Percentiles rank a stretch among this genome's conserved stretches.
phyloP scores from a whole-genome alignment of 805 yeast species.

The Candida adriatica region DNA sequence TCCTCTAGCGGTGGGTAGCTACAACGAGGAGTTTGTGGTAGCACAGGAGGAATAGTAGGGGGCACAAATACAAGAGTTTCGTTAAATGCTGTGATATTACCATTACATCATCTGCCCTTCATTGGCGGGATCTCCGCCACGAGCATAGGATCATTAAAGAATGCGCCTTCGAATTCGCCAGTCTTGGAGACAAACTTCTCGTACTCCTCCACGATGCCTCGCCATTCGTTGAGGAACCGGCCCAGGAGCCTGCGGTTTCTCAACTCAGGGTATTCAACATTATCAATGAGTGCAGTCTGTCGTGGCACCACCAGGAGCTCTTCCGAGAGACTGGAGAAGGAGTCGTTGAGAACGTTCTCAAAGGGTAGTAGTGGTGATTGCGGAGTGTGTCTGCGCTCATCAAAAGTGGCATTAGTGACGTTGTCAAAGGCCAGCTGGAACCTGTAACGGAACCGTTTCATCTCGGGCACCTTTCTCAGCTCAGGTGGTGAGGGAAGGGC shows the following conservation, averaged over 20 bases:
- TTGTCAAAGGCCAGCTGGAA: conserved; percentile 40
- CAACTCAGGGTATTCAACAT: conserved; percentile 5
- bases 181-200: conserved; percentile 26
- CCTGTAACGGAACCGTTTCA: conserved; percentile 37
- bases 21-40: too few relatives aligned
- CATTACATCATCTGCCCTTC: conserved; percentile 6
- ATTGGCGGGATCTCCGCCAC: conserved; percentile 11
- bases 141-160: conserved; percentile 13
- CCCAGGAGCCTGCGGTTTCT: conserved; percentile 32
- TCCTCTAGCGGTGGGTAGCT: too few relatives aligned
- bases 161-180: conserved; percentile 12
- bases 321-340: conserved; percentile 13
- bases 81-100: too few relatives aligned
- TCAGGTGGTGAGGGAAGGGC: conserved; percentile 37
- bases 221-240: conserved; percentile 47
- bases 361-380: conserved; percentile 13
- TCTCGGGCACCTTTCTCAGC: conserved; percentile 37
- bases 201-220: conserved; percentile 41
- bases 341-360: conserved; percentile 8
- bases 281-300: conserved; percentile 1
- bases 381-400: conserved; percentile 1
- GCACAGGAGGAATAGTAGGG: not conserved
- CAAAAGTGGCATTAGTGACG: conserved; percentile 26
- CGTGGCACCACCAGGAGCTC: conserved; percentile 10
- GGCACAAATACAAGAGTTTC: not conserved